Evolutionary conservation across 805 yeast genomes (phyloP).

Genomic region (Kuraishia ogatae): DNA sequence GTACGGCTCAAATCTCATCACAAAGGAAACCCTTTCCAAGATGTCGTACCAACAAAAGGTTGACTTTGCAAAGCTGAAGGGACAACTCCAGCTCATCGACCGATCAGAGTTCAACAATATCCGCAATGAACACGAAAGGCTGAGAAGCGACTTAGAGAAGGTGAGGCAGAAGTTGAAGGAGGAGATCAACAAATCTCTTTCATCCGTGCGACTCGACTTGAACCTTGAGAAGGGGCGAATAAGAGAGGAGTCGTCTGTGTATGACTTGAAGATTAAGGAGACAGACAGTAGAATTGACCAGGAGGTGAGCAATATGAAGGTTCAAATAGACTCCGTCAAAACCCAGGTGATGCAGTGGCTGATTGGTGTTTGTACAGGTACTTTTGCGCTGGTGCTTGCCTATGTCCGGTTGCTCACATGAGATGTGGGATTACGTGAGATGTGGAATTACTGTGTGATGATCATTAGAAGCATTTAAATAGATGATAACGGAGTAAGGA

Average conservation of each 20-base stretch:
- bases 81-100: conserved; percentile 85
- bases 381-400: conserved; percentile 88
- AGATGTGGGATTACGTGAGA: too few relatives aligned
- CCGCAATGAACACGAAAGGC: conserved; percentile 79
- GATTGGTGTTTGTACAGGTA: conserved; percentile 97
- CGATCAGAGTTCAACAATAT: conserved; percentile 75
- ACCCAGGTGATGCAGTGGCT: conserved; percentile 98
- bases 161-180: conserved; percentile 79
- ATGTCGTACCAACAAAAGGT: conserved; percentile 93
- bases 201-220: conserved; percentile 84
- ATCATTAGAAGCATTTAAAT: too few relatives aligned
- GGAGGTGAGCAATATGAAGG: conserved; percentile 88
- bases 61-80: conserved; percentile 89
- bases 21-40: conserved; percentile 73
- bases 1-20: conserved; percentile 71
- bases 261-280: conserved; percentile 89
- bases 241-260: conserved; percentile 87
- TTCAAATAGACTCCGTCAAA: conserved; percentile 91
- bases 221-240: conserved; percentile 93
- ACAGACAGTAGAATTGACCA: conserved; percentile 93
- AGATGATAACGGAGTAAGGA: too few relatives aligned
- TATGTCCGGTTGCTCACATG: conserved; percentile 75
- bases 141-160: conserved; percentile 79
- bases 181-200: conserved; percentile 83
- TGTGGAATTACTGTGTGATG: too few relatives aligned